Percentiles rank a stretch among this genome's conserved stretches.
These are phyloP conservation scores for Clonostachys sp. DNA, from an alignment of 2,329 filamentous ascomycete species.

Conservation along the genomic window DNA sequence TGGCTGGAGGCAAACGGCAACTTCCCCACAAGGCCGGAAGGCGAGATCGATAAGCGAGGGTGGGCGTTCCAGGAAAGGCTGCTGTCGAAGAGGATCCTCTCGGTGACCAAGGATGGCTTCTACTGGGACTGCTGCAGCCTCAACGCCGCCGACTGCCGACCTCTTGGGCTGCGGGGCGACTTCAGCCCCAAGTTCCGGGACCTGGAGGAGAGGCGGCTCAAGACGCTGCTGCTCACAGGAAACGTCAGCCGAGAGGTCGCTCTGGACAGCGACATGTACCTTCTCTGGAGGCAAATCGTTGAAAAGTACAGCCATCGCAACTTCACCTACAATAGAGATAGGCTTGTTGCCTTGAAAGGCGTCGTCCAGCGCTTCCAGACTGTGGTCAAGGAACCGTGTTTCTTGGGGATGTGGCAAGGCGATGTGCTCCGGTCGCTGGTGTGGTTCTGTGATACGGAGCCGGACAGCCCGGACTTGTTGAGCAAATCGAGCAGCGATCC, in stretches of 20 bases:
- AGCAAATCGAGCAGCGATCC: too few relatives aligned
- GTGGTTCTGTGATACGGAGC: background rate
- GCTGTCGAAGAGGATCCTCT: background rate
- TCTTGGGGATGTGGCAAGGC: background rate
- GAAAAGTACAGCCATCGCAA: background rate
- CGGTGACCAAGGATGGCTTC: background rate
- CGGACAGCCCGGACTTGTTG: too few relatives aligned
- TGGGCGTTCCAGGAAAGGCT: background rate
- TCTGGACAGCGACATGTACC: background rate
- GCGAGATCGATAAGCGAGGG: background rate
- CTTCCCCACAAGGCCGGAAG: background rate
- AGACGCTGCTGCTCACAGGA: background rate
- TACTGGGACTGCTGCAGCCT: background rate
- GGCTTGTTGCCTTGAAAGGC: background rate
- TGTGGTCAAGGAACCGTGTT: background rate
- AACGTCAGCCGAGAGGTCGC: background rate
- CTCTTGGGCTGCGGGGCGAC: background rate
- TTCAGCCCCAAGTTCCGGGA: background rate
- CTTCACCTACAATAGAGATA: background rate
- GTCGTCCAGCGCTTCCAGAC: background rate
- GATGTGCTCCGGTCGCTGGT: background rate
- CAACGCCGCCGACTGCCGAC: background rate
- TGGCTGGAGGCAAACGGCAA: background rate
- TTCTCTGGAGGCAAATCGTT: background rate
- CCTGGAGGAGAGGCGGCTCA: background rate